These are phyloP conservation scores for Corchorus capsularis DNA, from an alignment of 345 rosid species.

Conservation along the genomic window DNA sequence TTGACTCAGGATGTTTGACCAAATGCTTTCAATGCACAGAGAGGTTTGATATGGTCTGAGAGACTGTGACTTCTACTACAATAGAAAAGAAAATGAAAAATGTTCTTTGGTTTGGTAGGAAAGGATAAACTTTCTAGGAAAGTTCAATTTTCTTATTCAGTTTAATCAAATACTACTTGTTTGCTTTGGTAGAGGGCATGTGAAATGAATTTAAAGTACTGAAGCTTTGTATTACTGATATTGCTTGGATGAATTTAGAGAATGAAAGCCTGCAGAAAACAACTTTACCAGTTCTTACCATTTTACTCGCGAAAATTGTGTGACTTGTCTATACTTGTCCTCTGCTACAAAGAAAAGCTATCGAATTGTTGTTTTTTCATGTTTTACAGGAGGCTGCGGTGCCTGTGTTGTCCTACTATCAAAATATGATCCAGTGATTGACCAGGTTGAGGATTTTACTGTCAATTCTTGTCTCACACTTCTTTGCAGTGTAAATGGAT, in stretches of 20 bases:
- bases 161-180: no score
- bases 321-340: background rate
- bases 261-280: background rate
- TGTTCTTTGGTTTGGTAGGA: no score
- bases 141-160: no score
- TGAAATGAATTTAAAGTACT: background rate
- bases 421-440: slow-evolving; percentile 50
- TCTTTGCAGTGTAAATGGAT: slow-evolving; percentile 72
- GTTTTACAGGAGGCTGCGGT: slow-evolving; percentile 82
- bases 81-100: no score
- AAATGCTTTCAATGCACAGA: no score
- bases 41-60: no score
- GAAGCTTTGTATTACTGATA: background rate
- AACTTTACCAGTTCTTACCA: background rate
- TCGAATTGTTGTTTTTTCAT: background rate
- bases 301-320: background rate
- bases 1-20: no score
- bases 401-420: slow-evolving; percentile 78
- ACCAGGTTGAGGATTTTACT: slow-evolving; percentile 56
- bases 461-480: slow-evolving; percentile 81
- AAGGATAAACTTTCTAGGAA: no score
- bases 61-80: no score
- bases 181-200: no score
- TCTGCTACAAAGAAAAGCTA: background rate
- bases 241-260: background rate